Base-by-base conservation (phyloP, 768 basidiomycete species). In the Trametes elegans region DNA sequence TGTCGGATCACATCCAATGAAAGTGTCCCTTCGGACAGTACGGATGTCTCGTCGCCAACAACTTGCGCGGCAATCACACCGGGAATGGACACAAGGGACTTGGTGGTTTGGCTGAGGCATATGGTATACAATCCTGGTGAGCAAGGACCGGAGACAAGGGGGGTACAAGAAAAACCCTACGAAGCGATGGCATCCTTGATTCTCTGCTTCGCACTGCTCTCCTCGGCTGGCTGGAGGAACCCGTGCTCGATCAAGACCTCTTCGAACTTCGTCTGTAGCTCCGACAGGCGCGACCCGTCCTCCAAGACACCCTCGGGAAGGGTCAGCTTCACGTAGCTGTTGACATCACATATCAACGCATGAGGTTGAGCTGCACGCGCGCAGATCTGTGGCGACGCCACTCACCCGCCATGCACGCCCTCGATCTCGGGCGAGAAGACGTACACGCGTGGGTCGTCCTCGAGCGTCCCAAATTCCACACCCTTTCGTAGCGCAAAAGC, bases 261-360 rank as follows among this genome's bases (percentile, higher is more conserved):
- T 54, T 68, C 66, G 39, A 68, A 68, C 46, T 31, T 57, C 40
- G 59, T 62, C 47, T 64, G 65, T 24, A 62, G 43, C 24, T 49
- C 41, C 26, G 51, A 46, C 14, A 62, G n/a, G 32, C 36, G 38
- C 31, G 56, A 58, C 1, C 51, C 59, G 36, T 46, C 53, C 36
- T 60, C 53, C 7, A 26, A 35, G 9, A 62, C 50, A 7, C 57
- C 59, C 31, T 60, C 55, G 10, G 62, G 63, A 7, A 66, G 43
- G 16, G 50, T 60, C 18, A 66, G 41, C 51, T 61, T 61, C 18
- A 66, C 61, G 41, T 61, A 66, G 9, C 65, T 66, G 16, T 9
- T 3, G 9, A 14, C 8, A 5, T 3, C 5, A 7, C 18, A 31
- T n/a, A 31, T 29, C 18, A n/a, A n/a, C n/a, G 27, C n/a, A 11